Conservation (phyloP, 2,329 filamentous ascomycete genomes). For the Beauveria pseudobassiana region DNA sequence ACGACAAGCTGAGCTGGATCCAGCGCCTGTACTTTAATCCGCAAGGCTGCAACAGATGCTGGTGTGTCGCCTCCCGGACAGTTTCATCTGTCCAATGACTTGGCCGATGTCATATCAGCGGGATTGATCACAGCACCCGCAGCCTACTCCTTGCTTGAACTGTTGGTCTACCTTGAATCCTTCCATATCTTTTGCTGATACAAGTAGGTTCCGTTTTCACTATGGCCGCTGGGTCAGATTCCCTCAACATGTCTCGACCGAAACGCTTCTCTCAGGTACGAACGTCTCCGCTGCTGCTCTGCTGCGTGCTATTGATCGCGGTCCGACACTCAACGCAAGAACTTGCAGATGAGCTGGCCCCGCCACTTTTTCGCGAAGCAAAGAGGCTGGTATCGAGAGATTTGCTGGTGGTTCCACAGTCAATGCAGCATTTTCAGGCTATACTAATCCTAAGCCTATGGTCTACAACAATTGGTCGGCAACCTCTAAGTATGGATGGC, state of each 20-base stretch:
- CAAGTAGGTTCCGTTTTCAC: not conserved
- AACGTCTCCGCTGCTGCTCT: slow-evolving; percentile 18
- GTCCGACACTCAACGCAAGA: slow-evolving; percentile 19
- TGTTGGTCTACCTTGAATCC: slow-evolving; percentile 14
- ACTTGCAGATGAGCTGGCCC: slow-evolving; percentile 18
- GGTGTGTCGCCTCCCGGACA: slow-evolving; percentile 17
- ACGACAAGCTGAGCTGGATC: slow-evolving; percentile 4
- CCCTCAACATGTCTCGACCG: slow-evolving; percentile 13
- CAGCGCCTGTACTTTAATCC: slow-evolving; percentile 21
- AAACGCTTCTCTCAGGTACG: slow-evolving; percentile 12
- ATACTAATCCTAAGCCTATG: slow-evolving; percentile 19
- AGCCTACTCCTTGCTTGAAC: slow-evolving; percentile 15
- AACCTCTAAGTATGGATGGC: slow-evolving; percentile 21
- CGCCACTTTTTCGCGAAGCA: slow-evolving; percentile 18
- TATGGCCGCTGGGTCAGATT: slow-evolving; percentile 8
- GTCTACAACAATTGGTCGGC: slow-evolving; percentile 22
- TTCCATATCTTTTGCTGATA: not conserved
- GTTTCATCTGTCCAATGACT: not conserved
- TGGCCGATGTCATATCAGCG: slow-evolving; percentile 16
- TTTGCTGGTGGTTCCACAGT: slow-evolving; percentile 15
- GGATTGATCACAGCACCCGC: slow-evolving; percentile 16
- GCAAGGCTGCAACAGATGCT: slow-evolving; percentile 21
- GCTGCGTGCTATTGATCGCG: slow-evolving; percentile 20
- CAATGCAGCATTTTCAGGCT: slow-evolving; percentile 20
- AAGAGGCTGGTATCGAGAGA: slow-evolving; percentile 15